Base-by-base conservation (phyloP, 2,329 filamentous ascomycete species). In the Epichloe sibirici region DNA sequence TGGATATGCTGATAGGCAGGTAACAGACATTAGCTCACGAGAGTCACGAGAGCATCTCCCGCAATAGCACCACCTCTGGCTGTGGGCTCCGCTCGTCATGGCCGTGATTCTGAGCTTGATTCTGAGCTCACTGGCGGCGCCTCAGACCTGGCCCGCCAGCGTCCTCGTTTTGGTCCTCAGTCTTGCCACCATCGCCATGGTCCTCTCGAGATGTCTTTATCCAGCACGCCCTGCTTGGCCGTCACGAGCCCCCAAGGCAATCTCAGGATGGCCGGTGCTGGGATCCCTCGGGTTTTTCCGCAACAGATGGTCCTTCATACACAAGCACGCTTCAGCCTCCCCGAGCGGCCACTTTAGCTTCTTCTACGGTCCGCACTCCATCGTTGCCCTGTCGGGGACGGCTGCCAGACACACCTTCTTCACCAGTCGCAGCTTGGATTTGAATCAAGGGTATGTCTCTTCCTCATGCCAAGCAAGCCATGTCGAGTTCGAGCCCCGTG, bases 241-340 rank as follows among this genome's bases (percentile, higher is more conserved):
- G 12, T 46, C 45, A 5, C 59, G 58, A 8, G 59, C 64, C 5
- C 65, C 64, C 2, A 56, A 46, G 13, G 51, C 59, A n/a, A 35
- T 63, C 21, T 56, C 57, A 48, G 54, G 58, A 7, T 69, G 60
- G 58, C 75, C 75, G 0, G 55, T 78, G 8, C 53, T 74, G 3
- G 75, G 75, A 2, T 65, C 70, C 2, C 52, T 69, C 28, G 61
- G 63, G 0, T 78, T 76, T 65, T 78, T 75, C 65, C 71, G 70
- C 3, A 54, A 65, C 15, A 66, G 75, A 50, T 69, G 66, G 61
- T 68, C 72, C 28, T 78, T 76, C 58, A 69, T 71, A 51, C 58
- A 57, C 17, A 53, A 66, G n/a, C 65, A 65, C 9, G 57, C 57
- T 6, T 57, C 56, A 13, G 55, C 63, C 7, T 66, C 66, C 0